Evolutionary conservation across 2,329 filamentous ascomycete genomes (phyloP).

Genomic region (Stachybotrys elegans): DNA sequence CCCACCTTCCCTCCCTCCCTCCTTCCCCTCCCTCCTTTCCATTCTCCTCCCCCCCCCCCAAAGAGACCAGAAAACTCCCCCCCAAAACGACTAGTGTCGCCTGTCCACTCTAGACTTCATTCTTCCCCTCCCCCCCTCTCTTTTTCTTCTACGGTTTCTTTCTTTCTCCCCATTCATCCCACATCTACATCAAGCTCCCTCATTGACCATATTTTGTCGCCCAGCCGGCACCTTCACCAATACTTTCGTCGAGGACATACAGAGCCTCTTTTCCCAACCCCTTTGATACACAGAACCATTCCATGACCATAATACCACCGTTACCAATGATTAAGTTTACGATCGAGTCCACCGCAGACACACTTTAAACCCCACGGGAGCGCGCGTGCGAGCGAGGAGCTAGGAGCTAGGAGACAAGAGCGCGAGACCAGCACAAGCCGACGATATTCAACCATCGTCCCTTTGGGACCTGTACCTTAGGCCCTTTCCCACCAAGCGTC

Average conservation of each 20-base stretch:
- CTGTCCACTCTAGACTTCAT: conserved; percentile 15
- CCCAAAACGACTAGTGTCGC: conserved; percentile 10
- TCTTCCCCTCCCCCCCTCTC: conserved; percentile 22
- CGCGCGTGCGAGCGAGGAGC: conserved; percentile 55
- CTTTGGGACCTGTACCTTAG: background rate
- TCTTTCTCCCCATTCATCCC: conserved; percentile 17
- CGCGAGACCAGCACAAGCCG: conserved; percentile 24
- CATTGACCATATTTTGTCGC: conserved; percentile 25
- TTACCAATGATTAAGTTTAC: conserved; percentile 49
- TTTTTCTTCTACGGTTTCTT: conserved; percentile 16
- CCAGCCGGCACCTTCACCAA: conserved; percentile 11
- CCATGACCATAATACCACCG: conserved; percentile 35
- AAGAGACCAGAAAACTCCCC: conserved; percentile 9
- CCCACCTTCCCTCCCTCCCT: conserved; percentile 11
- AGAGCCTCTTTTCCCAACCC: conserved; percentile 22
- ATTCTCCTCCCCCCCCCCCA: conserved; percentile 15
- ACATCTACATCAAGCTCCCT: conserved; percentile 19
- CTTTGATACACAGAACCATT: conserved; percentile 31
- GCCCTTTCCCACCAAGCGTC: conserved; percentile 18
- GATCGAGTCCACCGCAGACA: conserved; percentile 51
- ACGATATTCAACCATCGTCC: conserved; percentile 58
- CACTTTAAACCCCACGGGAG: conserved; percentile 69
- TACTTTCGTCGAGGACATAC: conserved; percentile 19
- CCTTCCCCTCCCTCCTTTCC: conserved; percentile 12
- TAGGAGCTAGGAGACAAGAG: conserved; percentile 30